Evolutionary conservation across 495 filamentous ascomycete species (phyloP), one percentile per base, ranked within the genome.

Genomic region (Trypethelium eluteriae): DNA sequence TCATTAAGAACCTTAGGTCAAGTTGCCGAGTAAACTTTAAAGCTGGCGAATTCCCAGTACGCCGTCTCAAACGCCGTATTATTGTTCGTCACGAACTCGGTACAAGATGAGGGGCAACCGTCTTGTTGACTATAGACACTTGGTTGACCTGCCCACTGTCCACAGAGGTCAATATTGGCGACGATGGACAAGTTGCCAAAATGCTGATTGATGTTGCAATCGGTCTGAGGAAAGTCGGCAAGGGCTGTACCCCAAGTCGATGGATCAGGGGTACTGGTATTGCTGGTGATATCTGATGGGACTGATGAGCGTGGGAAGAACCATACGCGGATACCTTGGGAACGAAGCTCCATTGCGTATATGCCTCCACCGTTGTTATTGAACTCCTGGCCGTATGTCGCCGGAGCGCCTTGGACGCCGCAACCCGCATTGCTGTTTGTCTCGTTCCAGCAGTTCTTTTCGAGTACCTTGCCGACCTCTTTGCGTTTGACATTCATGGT

Each of bases 171-270:
- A 36, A 83, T 84, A 66, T 84, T 83, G 2, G 72, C 78, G 65
- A 84, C 79, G 66, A 84, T 84, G 67, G 77, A 80, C 69, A 81
- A 77, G 62, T 84, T 84, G 46, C 65, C 69, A 73, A 84, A 84
- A 65, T 82, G 79, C 2, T 73, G 70, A 1, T 68, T 46, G 63
- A 82, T 81, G 64, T 82, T 74, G 66, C 81, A 84, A 62, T 82
- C 64, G 0, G 81, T 83, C 39, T 70, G 74, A 7, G 83, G 81
- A 71, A 84, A 84, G 68, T 84, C 81, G 1, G 81, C 81, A 35
- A 82, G 66, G 3, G 81, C 74, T 6, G 70, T 74, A 1, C 75
- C 78, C 81, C 81, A 84, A 2, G 70, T 74, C 1, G 78, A 81
- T 0, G 81, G 81, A 68, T 84, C 77, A 0, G 81, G 81, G 12